Base-by-base conservation (phyloP, 164 flowering plant species). In the Macadamia integrifolia region DNA sequence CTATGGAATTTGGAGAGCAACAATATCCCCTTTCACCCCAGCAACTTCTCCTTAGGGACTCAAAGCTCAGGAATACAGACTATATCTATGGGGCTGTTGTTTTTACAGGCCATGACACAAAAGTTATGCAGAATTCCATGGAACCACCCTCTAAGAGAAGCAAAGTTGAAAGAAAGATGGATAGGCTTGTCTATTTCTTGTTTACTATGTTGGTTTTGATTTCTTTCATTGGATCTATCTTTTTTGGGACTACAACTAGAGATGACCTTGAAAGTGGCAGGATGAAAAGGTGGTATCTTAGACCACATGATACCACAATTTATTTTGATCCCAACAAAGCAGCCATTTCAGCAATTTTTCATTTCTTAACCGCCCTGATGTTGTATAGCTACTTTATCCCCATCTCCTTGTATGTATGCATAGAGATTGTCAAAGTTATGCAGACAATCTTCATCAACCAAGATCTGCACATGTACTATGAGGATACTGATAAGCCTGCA, bases 121-220 rank as follows among this genome's bases (percentile, higher is more conserved):
- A 94, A 70, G 96, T 94, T 17, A 82, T 90, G 30, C 97, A 94
- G 69, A 94, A 94, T 68, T 78, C 98, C 28, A 90, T 86, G 3
- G 85, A 76, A 6, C 92, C 97, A 17, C 98, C 97, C 46, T 94
- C 98, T 52, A 94, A 94, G 80, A 87, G 98, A 76, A 94, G 97
- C 80, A 82, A 65, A 66, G 67, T 94, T 12, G 98, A 94, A 82
- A 90, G 68, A 78, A 87, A 79, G 75, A 90, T 90, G 97, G 98
- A 94, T 74, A 77, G 58, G 17, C 83, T 92, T 29, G 72, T 94
- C 61, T 94, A 94, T 78, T 64, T 92, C 17, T 66, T 94, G 77
- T 90, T 93, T 72, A 66, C 61, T 29, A n/a, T 85, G 15, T 59
- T 94, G 35, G 75, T 86, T 77, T 30, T 75, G 46, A 62, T 92